Conservation (phyloP, 495 filamentous ascomycete genomes). For the Penicillium lividum region DNA sequence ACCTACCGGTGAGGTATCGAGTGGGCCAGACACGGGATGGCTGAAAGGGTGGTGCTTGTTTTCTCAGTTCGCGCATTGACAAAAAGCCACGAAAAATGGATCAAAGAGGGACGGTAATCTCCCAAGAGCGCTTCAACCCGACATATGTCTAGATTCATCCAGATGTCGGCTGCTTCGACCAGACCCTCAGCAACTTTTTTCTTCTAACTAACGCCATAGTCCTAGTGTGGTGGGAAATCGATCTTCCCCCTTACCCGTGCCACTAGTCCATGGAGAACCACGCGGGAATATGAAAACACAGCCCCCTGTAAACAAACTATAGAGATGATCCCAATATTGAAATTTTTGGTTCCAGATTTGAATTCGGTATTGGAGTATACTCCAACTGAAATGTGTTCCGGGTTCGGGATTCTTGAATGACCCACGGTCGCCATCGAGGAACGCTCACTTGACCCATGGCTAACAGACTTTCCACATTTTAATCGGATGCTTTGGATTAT, state of each 20-base stretch:
- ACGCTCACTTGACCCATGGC: conserved; percentile 21
- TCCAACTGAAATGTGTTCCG: not conserved
- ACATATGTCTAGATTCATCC: conserved; percentile 5
- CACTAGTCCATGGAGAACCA: conserved; percentile 4
- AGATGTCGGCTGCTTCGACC: not conserved
- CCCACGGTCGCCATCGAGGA: conserved; percentile 25
- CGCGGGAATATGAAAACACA: conserved; percentile 3
- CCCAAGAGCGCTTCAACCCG: conserved; percentile 8
- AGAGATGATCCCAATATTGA: conserved; percentile 7
- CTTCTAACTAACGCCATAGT: not conserved
- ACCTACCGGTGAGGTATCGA: conserved; percentile 22
- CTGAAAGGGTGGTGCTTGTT: conserved; percentile 22
- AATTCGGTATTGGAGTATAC: conserved; percentile 3
- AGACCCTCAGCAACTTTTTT: conserved; percentile 3
- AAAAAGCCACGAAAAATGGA: conserved; percentile 3
- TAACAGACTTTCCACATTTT: conserved; percentile 15
- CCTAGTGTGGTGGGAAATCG: not conserved
- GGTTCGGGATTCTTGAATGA: conserved; percentile 3
- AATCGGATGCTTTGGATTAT: not conserved
- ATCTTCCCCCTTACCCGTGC: conserved; percentile 2
- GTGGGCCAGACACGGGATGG: conserved; percentile 30
- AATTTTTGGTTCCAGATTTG: conserved; percentile 1
- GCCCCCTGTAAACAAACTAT: conserved; percentile 2
- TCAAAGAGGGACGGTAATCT: not conserved
- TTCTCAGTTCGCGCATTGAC: conserved; percentile 13